These are phyloP conservation scores for Mallotus nudiflorus DNA, from an alignment of 345 rosid species.

Conservation along the genomic window DNA sequence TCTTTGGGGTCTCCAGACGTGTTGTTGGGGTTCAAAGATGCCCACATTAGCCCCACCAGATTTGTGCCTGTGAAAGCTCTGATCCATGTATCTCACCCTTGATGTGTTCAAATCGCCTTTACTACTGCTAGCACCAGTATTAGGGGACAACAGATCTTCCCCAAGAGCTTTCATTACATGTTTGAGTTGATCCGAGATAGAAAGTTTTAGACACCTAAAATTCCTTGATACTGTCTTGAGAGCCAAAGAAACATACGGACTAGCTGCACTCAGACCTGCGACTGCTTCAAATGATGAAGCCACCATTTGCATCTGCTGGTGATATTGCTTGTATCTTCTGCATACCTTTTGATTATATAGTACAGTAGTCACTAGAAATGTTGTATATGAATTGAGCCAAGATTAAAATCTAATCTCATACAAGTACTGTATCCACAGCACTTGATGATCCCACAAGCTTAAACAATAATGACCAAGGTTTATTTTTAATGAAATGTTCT, in stretches of 20 bases:
- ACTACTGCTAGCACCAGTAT: slow-evolving; percentile 27
- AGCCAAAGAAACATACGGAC: slow-evolving; percentile 52
- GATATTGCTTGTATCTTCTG: slow-evolving; percentile 52
- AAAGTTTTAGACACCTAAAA: slow-evolving; percentile 44
- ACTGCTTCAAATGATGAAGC: slow-evolving; percentile 66
- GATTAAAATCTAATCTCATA: no score
- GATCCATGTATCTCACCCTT: slow-evolving; percentile 31
- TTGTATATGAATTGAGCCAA: not conserved
- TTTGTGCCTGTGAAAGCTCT: slow-evolving; percentile 34
- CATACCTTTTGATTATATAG: slow-evolving; percentile 39
- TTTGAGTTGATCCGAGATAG: slow-evolving; percentile 49
- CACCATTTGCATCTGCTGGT: slow-evolving; percentile 70
- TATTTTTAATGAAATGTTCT: no score
- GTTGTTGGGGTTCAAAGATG: slow-evolving; percentile 51
- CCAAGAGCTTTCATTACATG: slow-evolving; percentile 35
- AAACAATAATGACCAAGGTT: not conserved
- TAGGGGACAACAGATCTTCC: slow-evolving; percentile 33
- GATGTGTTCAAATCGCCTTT: slow-evolving; percentile 26
- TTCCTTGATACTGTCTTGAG: slow-evolving; percentile 43
- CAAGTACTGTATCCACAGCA: no score
- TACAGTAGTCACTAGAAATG: not conserved
- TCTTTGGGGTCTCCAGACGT: slow-evolving; percentile 65
- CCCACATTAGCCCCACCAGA: slow-evolving; percentile 37
- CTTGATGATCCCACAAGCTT: not conserved
- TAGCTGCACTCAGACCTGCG: slow-evolving; percentile 55